A percentile compares a stretch with the other conserved stretches of the same genome.
Evolutionary conservation across 352 stramenopile species (phyloP).

Genomic region (Pilasporangium apinafurcum): DNA sequence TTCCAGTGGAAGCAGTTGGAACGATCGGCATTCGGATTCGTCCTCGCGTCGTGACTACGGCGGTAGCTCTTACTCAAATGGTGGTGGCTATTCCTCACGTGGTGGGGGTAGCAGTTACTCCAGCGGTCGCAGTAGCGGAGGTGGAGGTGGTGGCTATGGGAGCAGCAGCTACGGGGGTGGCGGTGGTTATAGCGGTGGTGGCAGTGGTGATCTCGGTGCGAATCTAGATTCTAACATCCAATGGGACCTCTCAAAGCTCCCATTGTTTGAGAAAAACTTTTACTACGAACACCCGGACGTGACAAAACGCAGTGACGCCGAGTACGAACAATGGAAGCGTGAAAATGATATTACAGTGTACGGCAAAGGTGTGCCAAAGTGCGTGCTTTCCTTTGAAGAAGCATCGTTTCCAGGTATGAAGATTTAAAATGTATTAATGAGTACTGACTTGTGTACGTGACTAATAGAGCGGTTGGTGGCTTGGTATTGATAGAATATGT

Average conservation of each 20-base stretch:
- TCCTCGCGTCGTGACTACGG: conserved; percentile 67
- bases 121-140: conserved; percentile 17
- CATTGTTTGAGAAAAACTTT: conserved; percentile 99
- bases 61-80: conserved; percentile 22
- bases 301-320: conserved; percentile 79
- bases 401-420: conserved; percentile 79
- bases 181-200: conserved; percentile 17
- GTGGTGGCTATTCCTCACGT: conserved; percentile 19
- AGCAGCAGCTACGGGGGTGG: conserved; percentile 25
- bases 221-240: conserved; percentile 92
- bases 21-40: conserved; percentile 66
- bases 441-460: background rate
- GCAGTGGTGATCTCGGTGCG: conserved; percentile 76
- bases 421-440: background rate
- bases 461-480: background rate
- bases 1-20: conserved; percentile 24
- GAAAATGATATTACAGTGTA: conserved; percentile 93
- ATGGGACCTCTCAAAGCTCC: conserved; percentile 92
- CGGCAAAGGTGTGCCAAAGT: conserved; percentile 97
- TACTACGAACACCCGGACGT: conserved; percentile 99
- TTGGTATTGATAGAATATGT: conserved; percentile 87
- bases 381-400: conserved; percentile 93
- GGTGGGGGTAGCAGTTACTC: conserved; percentile 25
- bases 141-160: conserved; percentile 10
- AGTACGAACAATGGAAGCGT: conserved; percentile 90